Percentiles rank a stretch among this genome's conserved stretches.
Conservation (phyloP, 441 rosid genomes). For the Mallotus repandus region DNA sequence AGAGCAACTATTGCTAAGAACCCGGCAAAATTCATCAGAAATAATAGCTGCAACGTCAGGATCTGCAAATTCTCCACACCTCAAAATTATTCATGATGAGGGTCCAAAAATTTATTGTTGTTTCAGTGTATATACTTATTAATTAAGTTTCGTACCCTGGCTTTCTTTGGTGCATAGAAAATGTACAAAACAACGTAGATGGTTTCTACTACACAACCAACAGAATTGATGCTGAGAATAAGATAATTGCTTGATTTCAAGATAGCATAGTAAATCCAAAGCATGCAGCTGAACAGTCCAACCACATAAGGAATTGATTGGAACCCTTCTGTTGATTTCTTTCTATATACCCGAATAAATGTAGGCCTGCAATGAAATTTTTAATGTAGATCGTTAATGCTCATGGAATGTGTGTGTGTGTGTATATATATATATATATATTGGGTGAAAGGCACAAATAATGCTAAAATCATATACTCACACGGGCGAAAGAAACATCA, state of each 20-base stretch:
- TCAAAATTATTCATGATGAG: not conserved
- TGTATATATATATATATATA: too few species aligned
- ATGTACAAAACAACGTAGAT: conserved; percentile 16
- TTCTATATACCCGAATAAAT: conserved; percentile 11
- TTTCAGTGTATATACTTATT: too few species aligned
- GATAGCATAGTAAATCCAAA: conserved; percentile 20
- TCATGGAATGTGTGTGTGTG: too few species aligned
- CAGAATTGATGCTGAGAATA: conserved; percentile 17
- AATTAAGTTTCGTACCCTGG: not conserved
- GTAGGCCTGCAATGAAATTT: conserved; percentile 10
- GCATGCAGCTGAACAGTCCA: conserved; percentile 14
- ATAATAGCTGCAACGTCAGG: conserved; percentile 25
- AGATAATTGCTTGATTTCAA: conserved; percentile 12
- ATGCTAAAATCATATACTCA: not conserved
- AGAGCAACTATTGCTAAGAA: conserved; percentile 18
- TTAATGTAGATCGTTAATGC: not conserved
- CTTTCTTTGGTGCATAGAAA: conserved; percentile 17
- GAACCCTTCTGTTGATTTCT: conserved; percentile 23
- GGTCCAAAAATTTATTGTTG: too few species aligned
- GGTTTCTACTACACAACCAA: conserved; percentile 12
- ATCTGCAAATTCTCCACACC: conserved; percentile 17
- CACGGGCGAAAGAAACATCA: conserved; percentile 21
- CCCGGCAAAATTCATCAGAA: conserved; percentile 11
- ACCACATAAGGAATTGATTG: conserved; percentile 20
- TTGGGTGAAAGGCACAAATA: not conserved